Percentiles rank a stretch among this genome's conserved stretches.
phyloP scores from a whole-genome alignment of 352 stramenopile genomes.

The Globisporangium carolinianum region DNA sequence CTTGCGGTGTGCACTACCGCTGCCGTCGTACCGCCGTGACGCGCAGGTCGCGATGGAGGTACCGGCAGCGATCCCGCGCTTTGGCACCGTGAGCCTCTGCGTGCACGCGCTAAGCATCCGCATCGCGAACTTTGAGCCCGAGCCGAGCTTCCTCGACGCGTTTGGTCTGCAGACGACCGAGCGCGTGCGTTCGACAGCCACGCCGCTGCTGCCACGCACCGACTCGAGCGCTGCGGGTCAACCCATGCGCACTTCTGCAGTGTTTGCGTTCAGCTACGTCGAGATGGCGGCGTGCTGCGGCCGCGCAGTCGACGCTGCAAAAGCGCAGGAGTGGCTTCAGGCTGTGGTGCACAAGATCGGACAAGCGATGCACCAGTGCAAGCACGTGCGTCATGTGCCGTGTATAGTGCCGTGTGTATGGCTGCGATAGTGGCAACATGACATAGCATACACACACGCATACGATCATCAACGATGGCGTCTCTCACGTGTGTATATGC shows the following conservation, averaged over 20 bases:
- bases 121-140: conserved; percentile 56
- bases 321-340: conserved; percentile 57
- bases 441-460: no score
- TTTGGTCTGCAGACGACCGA: conserved; percentile 27
- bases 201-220: background rate
- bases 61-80: conserved; percentile 58
- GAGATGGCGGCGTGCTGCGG: conserved; percentile 70
- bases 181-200: background rate
- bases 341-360: conserved; percentile 49
- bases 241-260: background rate
- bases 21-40: background rate
- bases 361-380: conserved; percentile 41
- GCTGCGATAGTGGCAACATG: no score
- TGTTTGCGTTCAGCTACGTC: conserved; percentile 45
- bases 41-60: conserved; percentile 64
- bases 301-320: conserved; percentile 27
- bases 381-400: conserved; percentile 23
- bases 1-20: background rate
- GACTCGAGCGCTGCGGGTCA: conserved; percentile 1
- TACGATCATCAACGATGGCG: no score
- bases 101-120: conserved; percentile 47
- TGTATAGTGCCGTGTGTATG: background rate
- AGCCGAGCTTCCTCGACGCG: conserved; percentile 43
- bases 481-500: no score
- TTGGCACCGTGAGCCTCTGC: conserved; percentile 50